Evolutionary conservation across 1,284 basidiomycete species (phyloP), one percentile per base, ranked within the genome.

Genomic region (Austropuccinia psidii): DNA sequence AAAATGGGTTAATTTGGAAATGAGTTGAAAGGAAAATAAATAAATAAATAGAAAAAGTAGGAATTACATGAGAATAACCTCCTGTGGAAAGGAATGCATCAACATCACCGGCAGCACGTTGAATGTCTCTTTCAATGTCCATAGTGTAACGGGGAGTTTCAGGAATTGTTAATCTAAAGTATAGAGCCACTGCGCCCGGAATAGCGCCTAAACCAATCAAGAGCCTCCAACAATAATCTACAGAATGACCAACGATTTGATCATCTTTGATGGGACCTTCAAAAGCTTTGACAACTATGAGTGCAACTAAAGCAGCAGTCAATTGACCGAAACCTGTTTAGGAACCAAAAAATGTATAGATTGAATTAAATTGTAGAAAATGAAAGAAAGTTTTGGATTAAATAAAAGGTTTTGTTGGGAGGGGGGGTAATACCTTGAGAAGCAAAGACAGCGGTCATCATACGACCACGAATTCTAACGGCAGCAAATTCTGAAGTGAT

Each of bases 121-220:
- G 83, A 75, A 91, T 85, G 81, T 92, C 90, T 75, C 89, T 87
- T 82, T 92, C 89, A 77, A 93, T 86, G 82, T 92, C 90, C 87
- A 93, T 90, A 74, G 90, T 93, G 85, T 90, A 94, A 77, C 90
- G 89, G 43, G 90, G 78, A 17, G 84, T 84, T 78, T 84, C 84
- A 75, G 83, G 81, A 76, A 83, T 83, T 43, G 82, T 81, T 57
- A 81, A 78, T 67, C 81, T 83, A 82, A 84, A 84, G 81, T 84
- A 85, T 62, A 83, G 80, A n/a, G 83, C 82, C 49, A 81, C 77
- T 74, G 76, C 76, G 24, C 79, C 83, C 57, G 83, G 83, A 33
- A 83, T 81, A 76, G 79, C 80, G 37, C 83, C 83, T 58, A 83
- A 73, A 76, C 84, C 84, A 76, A 84, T 83, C 74, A 84, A 75